These are phyloP conservation scores for Fusarium sp. DNA, from an alignment of 2,329 filamentous ascomycete species.

Conservation along the genomic window DNA sequence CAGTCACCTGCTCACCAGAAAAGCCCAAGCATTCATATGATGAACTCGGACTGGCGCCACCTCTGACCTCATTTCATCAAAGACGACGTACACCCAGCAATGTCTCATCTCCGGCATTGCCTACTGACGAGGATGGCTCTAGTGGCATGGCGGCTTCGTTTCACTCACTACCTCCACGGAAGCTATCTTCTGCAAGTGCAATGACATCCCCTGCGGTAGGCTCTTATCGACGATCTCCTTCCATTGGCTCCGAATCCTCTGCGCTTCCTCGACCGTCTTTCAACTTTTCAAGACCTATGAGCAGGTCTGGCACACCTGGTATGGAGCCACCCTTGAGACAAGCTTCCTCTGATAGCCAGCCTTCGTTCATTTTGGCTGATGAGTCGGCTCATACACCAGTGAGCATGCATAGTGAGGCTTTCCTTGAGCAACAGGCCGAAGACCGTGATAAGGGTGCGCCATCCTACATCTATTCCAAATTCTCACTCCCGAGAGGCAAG, in stretches of 20 bases:
- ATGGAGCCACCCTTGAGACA: constrained; percentile 70
- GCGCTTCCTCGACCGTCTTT: constrained; percentile 78
- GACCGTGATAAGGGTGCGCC: constrained; percentile 65
- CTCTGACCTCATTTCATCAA: constrained; percentile 57
- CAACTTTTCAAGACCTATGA: constrained; percentile 94
- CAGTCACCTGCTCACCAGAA: constrained; percentile 56
- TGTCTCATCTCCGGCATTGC: constrained; percentile 70
- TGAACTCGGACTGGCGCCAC: constrained; percentile 62
- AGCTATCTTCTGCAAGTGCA: constrained; percentile 76
- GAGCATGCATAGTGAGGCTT: constrained; percentile 77
- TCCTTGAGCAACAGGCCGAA: constrained; percentile 63
- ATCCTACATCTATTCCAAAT: constrained; percentile 89
- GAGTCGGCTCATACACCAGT: constrained; percentile 75
- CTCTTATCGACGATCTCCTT: constrained; percentile 80
- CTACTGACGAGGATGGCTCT: constrained; percentile 76
- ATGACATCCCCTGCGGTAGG: constrained; percentile 67
- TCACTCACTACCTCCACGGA: constrained; percentile 76
- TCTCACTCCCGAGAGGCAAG: constrained; percentile 84
- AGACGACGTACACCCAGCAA: constrained; percentile 66
- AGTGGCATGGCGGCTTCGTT: constrained; percentile 63
- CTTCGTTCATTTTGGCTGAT: constrained; percentile 70
- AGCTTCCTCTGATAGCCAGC: constrained; percentile 74
- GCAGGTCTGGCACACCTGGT: constrained; percentile 72
- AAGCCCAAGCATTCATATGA: constrained; percentile 60
- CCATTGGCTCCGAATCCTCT: constrained; percentile 84